These are phyloP conservation scores for Extremus antarcticus DNA, from an alignment of 495 filamentous ascomycete species.

Conservation along the genomic window DNA sequence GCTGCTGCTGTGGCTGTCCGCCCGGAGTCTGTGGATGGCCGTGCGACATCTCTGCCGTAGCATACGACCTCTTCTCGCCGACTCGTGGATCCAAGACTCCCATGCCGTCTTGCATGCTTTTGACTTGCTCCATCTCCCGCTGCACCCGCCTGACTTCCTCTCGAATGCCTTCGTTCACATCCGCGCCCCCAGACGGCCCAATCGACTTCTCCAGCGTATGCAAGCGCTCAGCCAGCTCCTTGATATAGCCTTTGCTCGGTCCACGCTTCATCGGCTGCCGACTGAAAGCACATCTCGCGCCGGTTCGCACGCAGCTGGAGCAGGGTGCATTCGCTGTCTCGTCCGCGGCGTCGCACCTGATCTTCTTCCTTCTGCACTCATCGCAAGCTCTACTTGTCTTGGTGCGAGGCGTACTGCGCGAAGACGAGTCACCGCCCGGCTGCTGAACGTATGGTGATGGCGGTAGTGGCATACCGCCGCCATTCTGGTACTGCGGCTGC, in stretches of 20 bases:
- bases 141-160: neutral
- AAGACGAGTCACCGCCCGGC: neutral
- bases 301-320: conserved; percentile 72
- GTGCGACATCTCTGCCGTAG: conserved; percentile 9
- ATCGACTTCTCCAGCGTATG: conserved; percentile 62
- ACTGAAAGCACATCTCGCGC: conserved; percentile 74
- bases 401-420: conserved; percentile 48
- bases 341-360: conserved; percentile 80
- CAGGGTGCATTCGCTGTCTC: conserved; percentile 72
- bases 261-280: conserved; percentile 90
- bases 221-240: conserved; percentile 83
- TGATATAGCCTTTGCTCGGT: conserved; percentile 97
- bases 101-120: neutral
- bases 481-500: neutral
- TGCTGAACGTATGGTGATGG: conserved; percentile 2
- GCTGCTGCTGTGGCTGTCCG: neutral
- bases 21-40: conserved; percentile 2
- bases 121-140: conserved; percentile 3
- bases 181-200: neutral
- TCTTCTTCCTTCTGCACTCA: conserved; percentile 92
- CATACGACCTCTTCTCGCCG: conserved; percentile 16
- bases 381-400: conserved; percentile 94
- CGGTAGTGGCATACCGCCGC: neutral
- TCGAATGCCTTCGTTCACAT: neutral
- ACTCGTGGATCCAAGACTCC: conserved; percentile 1